These are phyloP conservation scores for Cryptococcus sp. DNA, from an alignment of 1,284 basidiomycete species.

Conservation along the genomic window DNA sequence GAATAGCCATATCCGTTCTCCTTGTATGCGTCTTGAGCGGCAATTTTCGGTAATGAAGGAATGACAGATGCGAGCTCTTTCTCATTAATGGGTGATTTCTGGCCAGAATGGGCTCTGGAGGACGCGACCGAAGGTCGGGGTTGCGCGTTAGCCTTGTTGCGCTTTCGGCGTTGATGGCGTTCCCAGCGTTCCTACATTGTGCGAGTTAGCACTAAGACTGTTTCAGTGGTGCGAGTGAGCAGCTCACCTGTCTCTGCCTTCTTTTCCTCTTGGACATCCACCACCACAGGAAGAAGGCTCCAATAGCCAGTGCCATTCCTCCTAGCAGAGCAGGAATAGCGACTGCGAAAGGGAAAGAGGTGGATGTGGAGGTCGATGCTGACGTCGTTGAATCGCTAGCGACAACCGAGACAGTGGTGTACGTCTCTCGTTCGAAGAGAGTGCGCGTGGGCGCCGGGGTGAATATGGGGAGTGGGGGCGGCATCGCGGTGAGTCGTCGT, in stretches of 20 bases:
- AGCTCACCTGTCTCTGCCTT: conserved; percentile 28
- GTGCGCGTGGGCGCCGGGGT: conserved; percentile 8
- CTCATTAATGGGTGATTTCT: conserved; percentile 26
- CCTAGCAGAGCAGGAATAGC: conserved; percentile 38
- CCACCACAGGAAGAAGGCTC: conserved; percentile 26
- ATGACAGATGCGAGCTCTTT: conserved; percentile 8
- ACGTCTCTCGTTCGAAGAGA: conserved; percentile 13
- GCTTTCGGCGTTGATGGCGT: conserved; percentile 26
- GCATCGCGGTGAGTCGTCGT: neutral
- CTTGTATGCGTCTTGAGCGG: conserved; percentile 11
- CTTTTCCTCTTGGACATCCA: conserved; percentile 25
- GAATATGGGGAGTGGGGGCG: conserved; percentile 4
- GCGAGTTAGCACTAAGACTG: neutral
- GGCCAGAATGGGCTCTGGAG: conserved; percentile 12
- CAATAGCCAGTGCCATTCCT: conserved; percentile 36
- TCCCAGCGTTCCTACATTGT: conserved; percentile 31
- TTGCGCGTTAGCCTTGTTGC: conserved; percentile 20
- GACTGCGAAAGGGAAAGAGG: conserved; percentile 32
- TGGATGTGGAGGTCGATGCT: neutral
- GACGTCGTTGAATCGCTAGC: conserved; percentile 7
- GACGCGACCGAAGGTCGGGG: conserved; percentile 26
- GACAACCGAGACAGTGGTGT: conserved; percentile 19
- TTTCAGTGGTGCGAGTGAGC: neutral
- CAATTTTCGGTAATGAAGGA: neutral
- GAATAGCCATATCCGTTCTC: conserved; percentile 10